Conservation (phyloP, 2,329 filamentous ascomycete species). For the Fusarium solani-melongenae region DNA sequence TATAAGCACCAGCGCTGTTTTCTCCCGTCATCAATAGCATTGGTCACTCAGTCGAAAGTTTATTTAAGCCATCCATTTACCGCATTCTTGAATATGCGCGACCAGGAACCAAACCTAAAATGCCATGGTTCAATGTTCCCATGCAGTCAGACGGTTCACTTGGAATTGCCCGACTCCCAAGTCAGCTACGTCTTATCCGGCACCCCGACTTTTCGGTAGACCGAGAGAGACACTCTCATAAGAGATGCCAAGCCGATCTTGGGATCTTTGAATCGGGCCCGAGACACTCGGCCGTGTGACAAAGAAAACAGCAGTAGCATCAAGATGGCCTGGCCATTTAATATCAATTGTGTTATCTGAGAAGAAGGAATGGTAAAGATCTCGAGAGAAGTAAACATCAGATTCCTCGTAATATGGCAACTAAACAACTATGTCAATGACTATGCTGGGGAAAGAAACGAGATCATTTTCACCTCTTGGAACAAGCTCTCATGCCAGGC, state of each 20-base stretch:
- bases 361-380: too few species aligned
- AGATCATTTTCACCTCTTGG: neutral
- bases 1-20: too few species aligned
- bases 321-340: too few species aligned
- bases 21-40: too few species aligned
- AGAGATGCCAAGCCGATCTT: neutral
- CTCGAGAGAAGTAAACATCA: neutral
- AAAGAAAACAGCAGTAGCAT: neutral
- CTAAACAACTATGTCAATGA: neutral
- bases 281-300: neutral
- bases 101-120: neutral
- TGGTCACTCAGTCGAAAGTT: too few species aligned
- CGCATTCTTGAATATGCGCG: too few species aligned
- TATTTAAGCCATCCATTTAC: too few species aligned
- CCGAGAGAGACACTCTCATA: neutral
- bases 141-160: too few species aligned
- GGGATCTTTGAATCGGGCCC: neutral
- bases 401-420: neutral
- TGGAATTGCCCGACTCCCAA: too few species aligned
- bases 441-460: neutral
- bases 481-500: too few species aligned
- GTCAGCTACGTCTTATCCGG: neutral
- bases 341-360: too few species aligned
- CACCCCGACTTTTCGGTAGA: neutral
- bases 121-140: neutral